Percentiles rank a stretch among this genome's conserved stretches.
These are phyloP conservation scores for Trypanosoma platydactyli DNA, from an alignment of 208 protist species.

Conservation along the genomic window DNA sequence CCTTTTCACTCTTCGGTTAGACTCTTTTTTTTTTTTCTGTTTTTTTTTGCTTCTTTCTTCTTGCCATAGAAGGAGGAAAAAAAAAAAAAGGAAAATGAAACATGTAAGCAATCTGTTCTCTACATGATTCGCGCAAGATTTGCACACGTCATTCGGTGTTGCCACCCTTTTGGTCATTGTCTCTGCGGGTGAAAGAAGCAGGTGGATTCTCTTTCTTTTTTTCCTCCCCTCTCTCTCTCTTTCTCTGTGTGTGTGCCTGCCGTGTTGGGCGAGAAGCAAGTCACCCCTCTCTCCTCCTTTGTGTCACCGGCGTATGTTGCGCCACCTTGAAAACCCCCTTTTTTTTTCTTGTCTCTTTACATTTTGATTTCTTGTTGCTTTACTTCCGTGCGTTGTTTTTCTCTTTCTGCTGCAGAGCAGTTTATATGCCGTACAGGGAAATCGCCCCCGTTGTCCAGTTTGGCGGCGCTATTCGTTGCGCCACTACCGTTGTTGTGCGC, in stretches of 20 bases:
- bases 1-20: constrained; percentile 4
- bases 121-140: no score
- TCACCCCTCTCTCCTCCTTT: no score
- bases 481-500: constrained; percentile 37
- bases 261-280: no score
- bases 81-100: constrained; percentile 2
- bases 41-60: constrained; percentile 23
- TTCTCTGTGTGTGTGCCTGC: no score
- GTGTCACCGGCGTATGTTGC: no score
- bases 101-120: background rate
- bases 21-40: constrained; percentile 9
- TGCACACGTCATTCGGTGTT: no score
- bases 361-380: background rate
- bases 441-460: constrained; percentile 23
- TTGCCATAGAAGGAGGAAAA: constrained; percentile 2
- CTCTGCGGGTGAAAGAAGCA: no score
- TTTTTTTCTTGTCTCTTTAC: no score
- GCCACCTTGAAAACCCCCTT: no score
- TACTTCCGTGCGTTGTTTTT: constrained; percentile 1
- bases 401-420: constrained; percentile 12
- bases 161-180: no score
- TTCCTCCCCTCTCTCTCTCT: no score
- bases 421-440: constrained; percentile 25
- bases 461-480: constrained; percentile 39
- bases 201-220: no score